Evolutionary conservation across 1,284 basidiomycete genomes (phyloP).

Genomic region (Lentinula novae-zelandiae): DNA sequence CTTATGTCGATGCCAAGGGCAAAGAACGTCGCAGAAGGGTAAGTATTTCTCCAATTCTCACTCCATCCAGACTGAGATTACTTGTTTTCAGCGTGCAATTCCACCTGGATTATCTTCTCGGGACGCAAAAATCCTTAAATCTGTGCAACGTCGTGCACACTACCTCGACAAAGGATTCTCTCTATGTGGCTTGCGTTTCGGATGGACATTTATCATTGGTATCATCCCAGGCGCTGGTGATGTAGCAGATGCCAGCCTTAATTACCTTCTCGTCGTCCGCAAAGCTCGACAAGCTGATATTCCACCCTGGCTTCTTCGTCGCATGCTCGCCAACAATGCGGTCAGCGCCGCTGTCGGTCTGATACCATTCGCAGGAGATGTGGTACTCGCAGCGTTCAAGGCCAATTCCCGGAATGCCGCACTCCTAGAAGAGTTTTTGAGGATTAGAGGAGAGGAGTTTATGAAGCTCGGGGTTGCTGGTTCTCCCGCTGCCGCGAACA

Average conservation of each 20-base stretch:
- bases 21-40: constrained; percentile 71
- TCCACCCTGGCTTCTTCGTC: constrained; percentile 62
- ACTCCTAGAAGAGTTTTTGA: constrained; percentile 68
- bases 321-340: constrained; percentile 81
- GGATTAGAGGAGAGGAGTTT: constrained; percentile 63
- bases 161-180: constrained; percentile 86
- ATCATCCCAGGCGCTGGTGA: constrained; percentile 77
- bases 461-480: constrained; percentile 40
- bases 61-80: not conserved
- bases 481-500: constrained; percentile 5
- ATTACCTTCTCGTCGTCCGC: constrained; percentile 77
- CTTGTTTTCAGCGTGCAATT: constrained; percentile 50
- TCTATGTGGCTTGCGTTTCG: constrained; percentile 82
- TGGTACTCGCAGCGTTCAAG: constrained; percentile 74
- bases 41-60: constrained; percentile 20
- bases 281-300: constrained; percentile 76
- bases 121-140: constrained; percentile 74
- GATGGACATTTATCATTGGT: constrained; percentile 82
- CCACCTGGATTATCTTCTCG: constrained; percentile 78
- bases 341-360: constrained; percentile 72
- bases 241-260: constrained; percentile 58
- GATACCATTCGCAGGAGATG: constrained; percentile 77
- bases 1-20: constrained; percentile 63
- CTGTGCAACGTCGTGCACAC: constrained; percentile 80
- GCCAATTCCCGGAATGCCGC: constrained; percentile 89